A percentile compares a stretch with the other conserved stretches of the same genome.
Evolutionary conservation across 2,329 filamentous ascomycete species (phyloP).

Genomic region (Pseudogymnoascus sp.): DNA sequence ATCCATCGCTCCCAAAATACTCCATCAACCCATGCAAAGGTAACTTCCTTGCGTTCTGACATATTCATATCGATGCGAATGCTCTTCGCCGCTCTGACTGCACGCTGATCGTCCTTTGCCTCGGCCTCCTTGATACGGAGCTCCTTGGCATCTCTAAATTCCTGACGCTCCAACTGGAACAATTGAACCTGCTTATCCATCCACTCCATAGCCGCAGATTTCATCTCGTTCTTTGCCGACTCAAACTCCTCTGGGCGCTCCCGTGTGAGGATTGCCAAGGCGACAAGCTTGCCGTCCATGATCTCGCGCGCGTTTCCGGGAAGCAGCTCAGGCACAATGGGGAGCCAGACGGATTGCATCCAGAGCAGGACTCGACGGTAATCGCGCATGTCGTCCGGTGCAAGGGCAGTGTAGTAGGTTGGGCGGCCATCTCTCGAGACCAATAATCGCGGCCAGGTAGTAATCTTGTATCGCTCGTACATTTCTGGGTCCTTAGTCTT

Average conservation of each 20-base stretch:
- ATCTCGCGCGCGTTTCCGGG: slow-evolving; percentile 87
- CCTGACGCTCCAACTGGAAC: slow-evolving; percentile 89
- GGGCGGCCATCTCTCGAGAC: slow-evolving; percentile 84
- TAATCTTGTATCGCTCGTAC: slow-evolving; percentile 83
- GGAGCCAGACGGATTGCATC: slow-evolving; percentile 96
- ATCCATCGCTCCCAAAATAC: slow-evolving; percentile 98
- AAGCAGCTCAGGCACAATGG: slow-evolving; percentile 88
- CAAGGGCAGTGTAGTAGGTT: slow-evolving; percentile 81
- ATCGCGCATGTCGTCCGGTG: slow-evolving; percentile 88
- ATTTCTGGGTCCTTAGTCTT: slow-evolving; percentile 77
- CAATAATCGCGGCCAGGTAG: slow-evolving; percentile 88
- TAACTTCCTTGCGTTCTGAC: slow-evolving; percentile 78
- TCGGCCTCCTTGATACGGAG: slow-evolving; percentile 93
- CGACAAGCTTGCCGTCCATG: slow-evolving; percentile 92
- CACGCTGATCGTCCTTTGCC: slow-evolving; percentile 84
- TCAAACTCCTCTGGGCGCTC: slow-evolving; percentile 73
- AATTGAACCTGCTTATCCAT: slow-evolving; percentile 91
- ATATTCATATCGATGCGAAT: slow-evolving; percentile 89
- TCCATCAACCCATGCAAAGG: slow-evolving; percentile 95
- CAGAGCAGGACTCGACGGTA: slow-evolving; percentile 71
- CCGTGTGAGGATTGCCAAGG: slow-evolving; percentile 79
- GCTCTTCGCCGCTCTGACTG: slow-evolving; percentile 76
- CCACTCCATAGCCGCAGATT: slow-evolving; percentile 93
- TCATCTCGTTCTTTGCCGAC: slow-evolving; percentile 77
- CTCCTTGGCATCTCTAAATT: slow-evolving; percentile 89